Base-by-base conservation (phyloP, 208 protist genomes). In the Balamuthia mandrillaris region DNA sequence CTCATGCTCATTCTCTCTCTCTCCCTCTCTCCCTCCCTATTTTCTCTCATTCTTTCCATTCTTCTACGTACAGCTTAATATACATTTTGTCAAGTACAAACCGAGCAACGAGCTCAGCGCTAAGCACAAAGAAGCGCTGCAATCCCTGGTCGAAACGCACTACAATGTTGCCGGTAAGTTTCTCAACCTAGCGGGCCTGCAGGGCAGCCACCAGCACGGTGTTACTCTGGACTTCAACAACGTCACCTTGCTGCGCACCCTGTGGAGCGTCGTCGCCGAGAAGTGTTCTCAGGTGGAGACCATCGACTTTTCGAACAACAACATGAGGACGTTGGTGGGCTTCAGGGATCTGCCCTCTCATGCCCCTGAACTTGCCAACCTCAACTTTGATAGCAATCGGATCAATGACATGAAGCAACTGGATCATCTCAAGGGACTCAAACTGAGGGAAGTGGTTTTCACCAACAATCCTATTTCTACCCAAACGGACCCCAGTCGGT, bases 161-260 rank as follows among this genome's bases (percentile, higher is more conserved):
- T 83, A 56, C 35, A 83, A 83, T 24, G 77, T 56, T 7, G 54
- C 61, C 54, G 56, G 37, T 24, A 65, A 83, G 6, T 83, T 68
- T 44, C 77, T 83, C 39, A 83, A 83, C 58, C 21, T 83, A 29
- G 61, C 77, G 21, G 44, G 66, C 37, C 33, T 68, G 24, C 77
- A 83, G 58, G 77, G 77, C 24, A 51, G 14, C 0, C 54, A 83
- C 31, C 10, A 51, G 10, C 35, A 83, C 29, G 77, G 77, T 1
- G 49, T 83, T 27, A 83, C 47, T 49, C 1, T 83, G 6, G 77
- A 83, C 77, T 83, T 83, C 77, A 83, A 83, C 77, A 47, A 68
- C 41, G 33, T 83, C 24, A 51, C 77, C 1, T 49, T 44, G 16
- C 37, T 83, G 37, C 51, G 77, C 21, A 35, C 31, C 58, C 77